Evolutionary conservation across 768 basidiomycete genomes (phyloP), one percentile per base, ranked within the genome.

Genomic region (Krasilnikovozyma curviuscula): DNA sequence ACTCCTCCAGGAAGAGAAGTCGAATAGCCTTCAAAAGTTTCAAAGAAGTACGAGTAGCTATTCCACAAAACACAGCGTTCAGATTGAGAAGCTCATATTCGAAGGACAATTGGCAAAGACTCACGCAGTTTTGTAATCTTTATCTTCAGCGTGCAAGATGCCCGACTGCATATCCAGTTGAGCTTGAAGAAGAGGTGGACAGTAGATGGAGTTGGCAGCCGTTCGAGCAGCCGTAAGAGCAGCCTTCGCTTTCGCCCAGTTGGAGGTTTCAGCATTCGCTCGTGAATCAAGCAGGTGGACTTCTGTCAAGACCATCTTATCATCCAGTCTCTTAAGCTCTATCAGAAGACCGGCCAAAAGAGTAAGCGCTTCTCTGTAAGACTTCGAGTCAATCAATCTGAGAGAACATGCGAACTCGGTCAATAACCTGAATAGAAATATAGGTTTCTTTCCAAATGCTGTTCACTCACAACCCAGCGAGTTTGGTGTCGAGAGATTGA

Each of bases 221-320:
- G 89, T 95, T 52, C 88, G 73, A 1, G 89, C 78, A 1, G 84
- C 83, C 0, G 86, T 88, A 13, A 93, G 68, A 0, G 83, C 79
- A 2, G 89, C 82, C 81, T 95, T 97, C 13, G 89, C 74, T 62
- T 93, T 88, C 6, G 84, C 70, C 42, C 88, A 67, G 65, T 97
- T 97, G 19, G 79, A 79, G 48, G 85, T 75, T 1, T 83, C 85
- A 51, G 86, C 76, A 60, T 89, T 84, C 1, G 89, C 84, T 37
- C 85, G 69, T 49, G 83, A 83, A 66, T 98, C 91, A 32, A 97
- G 73, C 8, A 98, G 72, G 58, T 91, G 88, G 0, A 97, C 88
- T 62, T 97, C 91, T 3, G 89, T 95, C 27, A 98, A 71, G 53
- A 97, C 83, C 75, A 91, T 81, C 70, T 97, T 97, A 68, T 97